Evolutionary conservation across 768 basidiomycete species (phyloP), one percentile per base, ranked within the genome.

Genomic region (Lentinula aciculospora): DNA sequence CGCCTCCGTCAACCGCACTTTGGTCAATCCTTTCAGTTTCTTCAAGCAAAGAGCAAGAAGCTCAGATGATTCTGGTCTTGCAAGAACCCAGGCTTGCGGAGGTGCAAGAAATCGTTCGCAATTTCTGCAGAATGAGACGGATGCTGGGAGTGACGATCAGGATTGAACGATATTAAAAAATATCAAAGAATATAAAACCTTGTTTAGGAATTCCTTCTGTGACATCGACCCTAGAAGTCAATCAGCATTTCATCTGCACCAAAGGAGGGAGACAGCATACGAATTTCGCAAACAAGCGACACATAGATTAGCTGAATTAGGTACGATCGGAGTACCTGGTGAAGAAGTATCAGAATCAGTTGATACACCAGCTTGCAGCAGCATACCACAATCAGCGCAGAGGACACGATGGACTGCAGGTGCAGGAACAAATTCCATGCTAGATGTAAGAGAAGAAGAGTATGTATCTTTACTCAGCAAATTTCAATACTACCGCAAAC

Each of bases 151-250:
- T 8, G 25, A 23, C 15, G 15, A 37, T 39, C 10, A 53, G 21
- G 12, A 39, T 39, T 25, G n/a, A n/a, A 13, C 10, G n/a, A 8
- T 25, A 13, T 0, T 9, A n/a, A 29, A 42, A 45, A 27, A 45
- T 45, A 13, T 25, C 13, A 3, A 4, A 6, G 2, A 3, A 42
- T 27, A 25, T 10, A 56, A 6, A 53, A 89, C 90, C 85, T 83
- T 92, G 92, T 68, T 94, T 98, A 6, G 95, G 96, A 53, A 98
- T 98, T 13, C 94, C 94, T 69, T 98, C 96, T 0, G 95, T 98
- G 68, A 99, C 96, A 70, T 99, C 97, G 60, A 98, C 86, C 7
- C 91, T 93, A 65, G 1, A 31, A 3, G 39, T 48, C n/a, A 37
- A 53, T 44, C 19, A 58, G 32, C 47, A 39, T 58, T 34, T 19